phyloP scores from a whole-genome alignment of 2,329 filamentous ascomycete genomes.

The Epichloe elymi region DNA sequence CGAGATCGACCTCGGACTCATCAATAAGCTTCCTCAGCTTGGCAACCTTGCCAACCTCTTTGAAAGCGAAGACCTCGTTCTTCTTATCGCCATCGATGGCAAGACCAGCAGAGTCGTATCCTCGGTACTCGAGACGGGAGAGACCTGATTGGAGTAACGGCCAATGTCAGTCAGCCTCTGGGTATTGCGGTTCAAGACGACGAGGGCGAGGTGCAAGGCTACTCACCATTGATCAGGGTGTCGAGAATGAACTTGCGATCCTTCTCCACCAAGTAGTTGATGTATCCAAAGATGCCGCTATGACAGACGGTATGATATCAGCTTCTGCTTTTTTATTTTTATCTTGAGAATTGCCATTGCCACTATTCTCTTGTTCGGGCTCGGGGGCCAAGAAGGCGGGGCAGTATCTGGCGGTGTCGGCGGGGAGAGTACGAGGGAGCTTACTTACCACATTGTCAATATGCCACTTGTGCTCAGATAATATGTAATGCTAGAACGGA shows the following conservation, averaged over 20 bases:
- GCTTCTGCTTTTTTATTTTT: conserved; percentile 4
- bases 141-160: conserved; percentile 47
- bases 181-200: neutral
- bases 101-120: conserved; percentile 94
- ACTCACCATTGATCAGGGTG: conserved; percentile 86
- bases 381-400: conserved; percentile 1
- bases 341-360: neutral
- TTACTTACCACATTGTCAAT: conserved; percentile 15
- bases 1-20: conserved; percentile 67
- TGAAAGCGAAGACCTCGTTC: conserved; percentile 93
- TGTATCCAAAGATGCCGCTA: conserved; percentile 94
- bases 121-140: conserved; percentile 91
- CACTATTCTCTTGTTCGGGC: neutral
- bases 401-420: conserved; percentile 8
- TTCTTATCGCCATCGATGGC: conserved; percentile 97
- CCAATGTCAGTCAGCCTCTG: conserved; percentile 10
- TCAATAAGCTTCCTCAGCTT: conserved; percentile 91
- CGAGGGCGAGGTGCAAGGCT: neutral
- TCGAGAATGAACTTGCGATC: conserved; percentile 93
- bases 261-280: conserved; percentile 99
- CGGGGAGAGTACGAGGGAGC: neutral
- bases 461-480: conserved; percentile 6
- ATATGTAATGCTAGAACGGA: neutral
- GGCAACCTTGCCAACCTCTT: conserved; percentile 98
- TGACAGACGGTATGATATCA: conserved; percentile 13